These are phyloP conservation scores for Comarum palustre DNA, from an alignment of 306 rosid species.

Conservation along the genomic window DNA sequence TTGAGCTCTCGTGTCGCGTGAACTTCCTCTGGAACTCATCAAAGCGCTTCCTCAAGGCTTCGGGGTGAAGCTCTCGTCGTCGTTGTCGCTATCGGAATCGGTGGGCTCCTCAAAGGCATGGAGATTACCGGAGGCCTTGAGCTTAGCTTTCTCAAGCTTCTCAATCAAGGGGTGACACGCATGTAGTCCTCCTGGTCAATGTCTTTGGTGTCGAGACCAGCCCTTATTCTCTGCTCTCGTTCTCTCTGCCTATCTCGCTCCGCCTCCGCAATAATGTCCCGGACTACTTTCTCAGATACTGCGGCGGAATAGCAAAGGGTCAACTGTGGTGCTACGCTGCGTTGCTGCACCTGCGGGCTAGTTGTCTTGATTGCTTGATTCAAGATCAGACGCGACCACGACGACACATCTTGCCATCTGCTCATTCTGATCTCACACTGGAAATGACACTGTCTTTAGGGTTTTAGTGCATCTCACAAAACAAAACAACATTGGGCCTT, in stretches of 20 bases:
- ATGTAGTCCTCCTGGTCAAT: slow-evolving; percentile 67
- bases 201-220: slow-evolving; percentile 60
- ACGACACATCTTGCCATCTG: slow-evolving; percentile 13
- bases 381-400: slow-evolving; percentile 44
- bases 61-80: slow-evolving; percentile 49
- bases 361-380: slow-evolving; percentile 37
- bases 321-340: slow-evolving; percentile 10
- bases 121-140: slow-evolving; percentile 35
- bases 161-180: slow-evolving; percentile 58
- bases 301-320: slow-evolving; percentile 39
- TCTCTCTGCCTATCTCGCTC: slow-evolving; percentile 66
- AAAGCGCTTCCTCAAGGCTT: slow-evolving; percentile 36
- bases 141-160: slow-evolving; percentile 56
- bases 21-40: slow-evolving; percentile 60
- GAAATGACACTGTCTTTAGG: no score
- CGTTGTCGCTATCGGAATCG: slow-evolving; percentile 78
- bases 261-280: slow-evolving; percentile 54
- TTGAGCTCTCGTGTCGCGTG: slow-evolving; percentile 59
- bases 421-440: slow-evolving; percentile 5
- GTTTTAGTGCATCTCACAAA: no score
- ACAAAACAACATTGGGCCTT: no score
- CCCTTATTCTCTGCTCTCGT: slow-evolving; percentile 45
- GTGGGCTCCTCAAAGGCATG: slow-evolving; percentile 59
- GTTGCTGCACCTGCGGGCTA: slow-evolving; percentile 18
- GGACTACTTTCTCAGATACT: slow-evolving; percentile 26